Percentiles rank a stretch among this genome's conserved stretches.
phyloP scores from a whole-genome alignment of 2,329 filamentous ascomycete genomes.

The Monilinia polystroma region DNA sequence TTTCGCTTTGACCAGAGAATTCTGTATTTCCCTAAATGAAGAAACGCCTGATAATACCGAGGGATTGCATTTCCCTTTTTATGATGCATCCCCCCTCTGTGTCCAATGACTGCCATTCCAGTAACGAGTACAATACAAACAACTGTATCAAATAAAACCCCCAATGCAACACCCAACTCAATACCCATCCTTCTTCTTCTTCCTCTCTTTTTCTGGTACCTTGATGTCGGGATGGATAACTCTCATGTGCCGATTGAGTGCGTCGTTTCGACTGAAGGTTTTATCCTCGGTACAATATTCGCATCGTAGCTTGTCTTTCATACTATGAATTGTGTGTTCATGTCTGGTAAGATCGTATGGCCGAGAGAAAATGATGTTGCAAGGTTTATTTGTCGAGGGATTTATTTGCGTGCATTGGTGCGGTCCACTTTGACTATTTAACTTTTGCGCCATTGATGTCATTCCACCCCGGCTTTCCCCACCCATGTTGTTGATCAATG shows the following conservation, averaged over 20 bases:
- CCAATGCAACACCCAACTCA: not conserved
- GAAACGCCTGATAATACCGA: too few species aligned
- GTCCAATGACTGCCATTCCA: too few species aligned
- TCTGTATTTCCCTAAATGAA: too few species aligned
- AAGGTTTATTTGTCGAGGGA: slow-evolving; percentile 90
- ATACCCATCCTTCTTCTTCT: slow-evolving; percentile 33
- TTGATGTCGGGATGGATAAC: slow-evolving; percentile 78
- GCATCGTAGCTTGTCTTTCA: slow-evolving; percentile 93
- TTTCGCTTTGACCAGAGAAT: too few species aligned
- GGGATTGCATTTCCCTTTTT: too few species aligned
- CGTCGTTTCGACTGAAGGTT: slow-evolving; percentile 93
- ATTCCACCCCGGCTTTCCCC: slow-evolving; percentile 39
- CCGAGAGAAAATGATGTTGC: slow-evolving; percentile 89
- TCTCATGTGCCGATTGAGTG: slow-evolving; percentile 88
- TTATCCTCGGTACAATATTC: slow-evolving; percentile 93
- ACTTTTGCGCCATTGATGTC: slow-evolving; percentile 52
- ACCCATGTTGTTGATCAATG: slow-evolving; percentile 44
- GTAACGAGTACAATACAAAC: not conserved
- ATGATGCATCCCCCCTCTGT: too few species aligned
- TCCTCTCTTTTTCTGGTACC: slow-evolving; percentile 71
- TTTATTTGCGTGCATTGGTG: slow-evolving; percentile 93
- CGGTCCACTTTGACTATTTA: slow-evolving; percentile 88
- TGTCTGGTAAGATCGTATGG: slow-evolving; percentile 96
- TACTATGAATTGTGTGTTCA: slow-evolving; percentile 97
- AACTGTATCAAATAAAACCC: not conserved